Evolutionary conservation across 2,329 filamentous ascomycete species (phyloP).

Genomic region (Epichloe elymi): DNA sequence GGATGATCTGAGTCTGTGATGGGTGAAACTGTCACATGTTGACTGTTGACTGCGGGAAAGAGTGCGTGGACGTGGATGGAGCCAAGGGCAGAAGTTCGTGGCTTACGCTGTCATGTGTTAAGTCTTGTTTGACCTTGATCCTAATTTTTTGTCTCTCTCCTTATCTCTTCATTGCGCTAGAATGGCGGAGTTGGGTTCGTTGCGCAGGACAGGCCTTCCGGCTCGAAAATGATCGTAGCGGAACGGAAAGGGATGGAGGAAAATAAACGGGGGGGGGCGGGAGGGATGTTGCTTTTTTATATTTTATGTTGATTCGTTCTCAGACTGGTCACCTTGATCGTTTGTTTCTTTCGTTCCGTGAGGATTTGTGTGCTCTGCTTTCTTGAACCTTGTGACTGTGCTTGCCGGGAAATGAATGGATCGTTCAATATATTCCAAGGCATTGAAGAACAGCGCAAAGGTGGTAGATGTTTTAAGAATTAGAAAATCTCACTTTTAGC

Average conservation of each 20-base stretch:
- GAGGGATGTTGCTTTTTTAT: neutral
- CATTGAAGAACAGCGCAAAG: no score
- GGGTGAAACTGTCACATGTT: neutral
- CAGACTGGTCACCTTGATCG: neutral
- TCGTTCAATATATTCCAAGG: no score
- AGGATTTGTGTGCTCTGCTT: no score
- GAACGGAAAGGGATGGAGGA: constrained; percentile 8
- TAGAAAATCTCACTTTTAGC: no score
- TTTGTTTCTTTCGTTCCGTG: no score
- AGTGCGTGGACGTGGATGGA: neutral
- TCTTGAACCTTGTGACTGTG: no score
- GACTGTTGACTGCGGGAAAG: neutral
- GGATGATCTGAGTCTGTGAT: neutral
- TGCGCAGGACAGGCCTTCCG: constrained; percentile 7
- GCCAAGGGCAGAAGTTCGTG: neutral
- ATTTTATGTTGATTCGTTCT: neutral
- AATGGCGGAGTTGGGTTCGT: constrained; percentile 15
- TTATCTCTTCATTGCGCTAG: constrained; percentile 14
- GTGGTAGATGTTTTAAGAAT: no score
- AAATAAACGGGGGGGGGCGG: neutral
- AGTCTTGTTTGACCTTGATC: constrained; percentile 6
- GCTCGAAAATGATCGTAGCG: constrained; percentile 11
- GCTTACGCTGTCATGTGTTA: constrained; percentile 7
- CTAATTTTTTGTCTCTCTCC: constrained; percentile 7
- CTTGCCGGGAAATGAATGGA: no score